Conservation (phyloP, 73 alveolate genomes). For the Paraurostyla sp. region DNA sequence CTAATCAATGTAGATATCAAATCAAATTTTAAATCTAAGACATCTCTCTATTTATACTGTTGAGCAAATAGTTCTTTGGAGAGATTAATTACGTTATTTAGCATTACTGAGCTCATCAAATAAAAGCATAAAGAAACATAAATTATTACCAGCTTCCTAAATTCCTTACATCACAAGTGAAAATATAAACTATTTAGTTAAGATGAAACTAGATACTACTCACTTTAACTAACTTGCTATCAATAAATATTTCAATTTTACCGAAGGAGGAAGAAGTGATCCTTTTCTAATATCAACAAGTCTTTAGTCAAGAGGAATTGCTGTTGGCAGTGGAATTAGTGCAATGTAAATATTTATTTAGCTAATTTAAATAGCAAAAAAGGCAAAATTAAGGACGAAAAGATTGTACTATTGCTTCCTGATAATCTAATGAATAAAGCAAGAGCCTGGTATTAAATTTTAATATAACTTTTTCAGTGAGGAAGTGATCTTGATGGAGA, state of each 20-base stretch:
- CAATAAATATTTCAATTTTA: slow-evolving; percentile 20
- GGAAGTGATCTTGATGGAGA: slow-evolving; percentile 26
- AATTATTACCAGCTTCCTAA: neutral
- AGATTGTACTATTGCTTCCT: neutral
- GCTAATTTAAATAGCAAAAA: neutral
- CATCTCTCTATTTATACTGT: neutral
- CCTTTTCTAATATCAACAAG: slow-evolving; percentile 1
- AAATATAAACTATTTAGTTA: slow-evolving; percentile 6
- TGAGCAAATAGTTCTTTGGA: slow-evolving; percentile 22
- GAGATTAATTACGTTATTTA: slow-evolving; percentile 22
- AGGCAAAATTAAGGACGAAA: slow-evolving; percentile 22
- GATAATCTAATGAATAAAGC: slow-evolving; percentile 26
- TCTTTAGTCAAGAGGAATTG: slow-evolving; percentile 5
- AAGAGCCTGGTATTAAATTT: slow-evolving; percentile 2
- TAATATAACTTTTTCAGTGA: neutral
- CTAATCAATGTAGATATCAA: neutral
- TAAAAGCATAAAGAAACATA: neutral
- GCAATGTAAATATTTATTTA: slow-evolving; percentile 26
- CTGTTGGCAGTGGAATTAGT: slow-evolving; percentile 57
- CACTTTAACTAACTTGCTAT: neutral
- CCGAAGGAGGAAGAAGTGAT: neutral
- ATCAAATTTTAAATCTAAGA: neutral
- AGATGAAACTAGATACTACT: slow-evolving; percentile 25
- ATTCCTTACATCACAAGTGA: neutral
- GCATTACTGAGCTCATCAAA: neutral